phyloP scores from a whole-genome alignment of 1,139 yeast species.

The Hansenula lynferdii region DNA sequence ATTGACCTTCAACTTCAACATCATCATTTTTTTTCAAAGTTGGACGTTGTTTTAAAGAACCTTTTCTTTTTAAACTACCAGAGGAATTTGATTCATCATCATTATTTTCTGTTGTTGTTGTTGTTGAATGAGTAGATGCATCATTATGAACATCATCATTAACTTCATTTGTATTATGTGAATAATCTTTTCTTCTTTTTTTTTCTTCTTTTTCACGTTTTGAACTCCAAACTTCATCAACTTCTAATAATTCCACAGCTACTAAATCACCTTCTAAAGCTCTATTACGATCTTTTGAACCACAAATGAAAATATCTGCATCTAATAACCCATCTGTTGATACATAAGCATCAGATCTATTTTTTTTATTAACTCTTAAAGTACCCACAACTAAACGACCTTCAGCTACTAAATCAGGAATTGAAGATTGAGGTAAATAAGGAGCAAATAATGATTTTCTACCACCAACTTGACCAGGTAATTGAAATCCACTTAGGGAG shows the following conservation, averaged over 20 bases:
- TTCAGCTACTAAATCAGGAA: slow-evolving; percentile 84
- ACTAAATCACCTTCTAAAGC: slow-evolving; percentile 96
- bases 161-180: background rate
- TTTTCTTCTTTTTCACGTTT: slow-evolving; percentile 97
- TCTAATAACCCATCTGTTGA: slow-evolving; percentile 93
- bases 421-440: slow-evolving; percentile 86
- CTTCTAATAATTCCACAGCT: slow-evolving; percentile 89
- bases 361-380: slow-evolving; percentile 89
- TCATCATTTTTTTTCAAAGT: slow-evolving; percentile 98
- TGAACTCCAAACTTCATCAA: slow-evolving; percentile 97
- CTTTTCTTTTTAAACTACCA: slow-evolving; percentile 65
- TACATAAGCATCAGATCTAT: slow-evolving; percentile 95
- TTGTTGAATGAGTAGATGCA: slow-evolving; percentile 25
- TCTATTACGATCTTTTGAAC: slow-evolving; percentile 97
- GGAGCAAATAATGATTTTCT: slow-evolving; percentile 95
- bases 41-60: slow-evolving; percentile 92
- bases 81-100: slow-evolving; percentile 26
- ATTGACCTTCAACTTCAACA: slow-evolving; percentile 98
- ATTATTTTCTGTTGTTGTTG: slow-evolving; percentile 22
- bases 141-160: slow-evolving; percentile 30
- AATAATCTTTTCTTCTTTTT: slow-evolving; percentile 78
- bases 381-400: slow-evolving; percentile 93
- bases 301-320: slow-evolving; percentile 96
- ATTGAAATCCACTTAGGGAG: slow-evolving; percentile 20
- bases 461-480: slow-evolving; percentile 28